Evolutionary conservation across 768 basidiomycete species (phyloP).

Genomic region (Tricholoma terreum): DNA sequence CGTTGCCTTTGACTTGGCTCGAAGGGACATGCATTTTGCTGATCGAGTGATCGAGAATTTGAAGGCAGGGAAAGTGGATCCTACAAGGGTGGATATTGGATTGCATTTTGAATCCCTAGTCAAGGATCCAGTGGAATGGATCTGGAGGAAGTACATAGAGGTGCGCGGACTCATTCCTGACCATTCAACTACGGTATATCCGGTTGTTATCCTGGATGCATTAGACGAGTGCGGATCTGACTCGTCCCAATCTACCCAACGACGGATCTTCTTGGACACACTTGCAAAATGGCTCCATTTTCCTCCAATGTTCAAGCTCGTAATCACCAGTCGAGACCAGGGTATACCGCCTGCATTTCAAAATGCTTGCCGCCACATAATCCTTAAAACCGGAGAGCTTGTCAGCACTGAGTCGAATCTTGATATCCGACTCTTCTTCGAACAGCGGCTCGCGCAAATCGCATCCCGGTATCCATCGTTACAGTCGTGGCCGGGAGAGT

Average conservation of each 20-base stretch:
- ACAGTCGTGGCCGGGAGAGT: conserved; percentile 1
- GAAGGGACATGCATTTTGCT: neutral
- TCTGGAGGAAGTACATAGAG: neutral
- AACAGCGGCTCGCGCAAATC: neutral
- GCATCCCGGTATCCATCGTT: neutral
- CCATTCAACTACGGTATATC: too few relatives aligned
- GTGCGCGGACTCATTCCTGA: too few relatives aligned
- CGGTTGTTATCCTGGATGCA: conserved; percentile 25
- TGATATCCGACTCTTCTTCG: neutral
- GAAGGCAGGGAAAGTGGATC: neutral
- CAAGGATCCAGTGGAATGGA: neutral
- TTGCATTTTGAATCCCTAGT: neutral
- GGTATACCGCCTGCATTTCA: too few relatives aligned
- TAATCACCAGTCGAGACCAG: conserved; percentile 3
- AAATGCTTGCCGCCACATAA: too few relatives aligned
- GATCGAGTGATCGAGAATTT: neutral
- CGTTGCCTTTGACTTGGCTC: neutral
- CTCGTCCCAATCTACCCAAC: too few relatives aligned
- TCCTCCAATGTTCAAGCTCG: conserved; percentile 1
- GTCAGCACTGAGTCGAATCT: neutral
- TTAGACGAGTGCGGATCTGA: conserved; percentile 22
- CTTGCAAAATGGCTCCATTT: neutral
- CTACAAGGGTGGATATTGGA: neutral
- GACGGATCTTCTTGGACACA: conserved; percentile 3
- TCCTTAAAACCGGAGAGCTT: too few relatives aligned